A percentile compares a stretch with the other conserved stretches of the same genome.
These are phyloP conservation scores for Backusella psychrophila DNA, from an alignment of 192 early-diverging fungal genomes.

Conservation along the genomic window DNA sequence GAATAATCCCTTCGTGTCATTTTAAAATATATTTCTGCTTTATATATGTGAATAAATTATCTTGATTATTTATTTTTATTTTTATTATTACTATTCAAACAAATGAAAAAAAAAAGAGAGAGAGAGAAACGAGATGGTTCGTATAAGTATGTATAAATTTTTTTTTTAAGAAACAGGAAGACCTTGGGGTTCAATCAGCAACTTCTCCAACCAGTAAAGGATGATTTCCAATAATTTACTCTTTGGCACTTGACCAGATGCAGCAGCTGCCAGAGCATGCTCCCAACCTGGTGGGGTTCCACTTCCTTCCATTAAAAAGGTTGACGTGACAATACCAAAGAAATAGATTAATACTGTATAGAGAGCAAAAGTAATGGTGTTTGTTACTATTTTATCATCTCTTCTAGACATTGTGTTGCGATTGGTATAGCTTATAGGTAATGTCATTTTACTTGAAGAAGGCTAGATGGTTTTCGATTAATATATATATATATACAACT, in stretches of 20 bases:
- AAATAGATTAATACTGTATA: slow-evolving; percentile 47
- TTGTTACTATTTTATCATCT: slow-evolving; percentile 41
- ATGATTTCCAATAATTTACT: slow-evolving; percentile 35
- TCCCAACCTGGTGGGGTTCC: slow-evolving; percentile 25
- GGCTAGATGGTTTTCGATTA: not conserved
- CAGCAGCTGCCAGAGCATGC: slow-evolving; percentile 28
- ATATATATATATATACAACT: not conserved
- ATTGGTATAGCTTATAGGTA: not conserved
- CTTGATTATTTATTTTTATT: not conserved
- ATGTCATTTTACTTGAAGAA: not conserved
- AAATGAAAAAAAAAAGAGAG: not conserved
- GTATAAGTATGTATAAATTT: not conserved
- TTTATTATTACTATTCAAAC: not conserved
- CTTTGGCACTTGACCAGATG: slow-evolving; percentile 16
- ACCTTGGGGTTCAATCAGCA: slow-evolving; percentile 32
- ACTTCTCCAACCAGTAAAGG: slow-evolving; percentile 37
- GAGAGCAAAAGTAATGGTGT: slow-evolving; percentile 43
- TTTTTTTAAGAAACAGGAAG: slow-evolving; percentile 18
- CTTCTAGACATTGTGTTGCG: slow-evolving; percentile 13
- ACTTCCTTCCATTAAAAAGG: slow-evolving; percentile 42
- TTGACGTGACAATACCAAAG: slow-evolving; percentile 48
- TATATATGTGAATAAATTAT: not conserved
- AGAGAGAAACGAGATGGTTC: not conserved
- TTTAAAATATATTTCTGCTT: not conserved
- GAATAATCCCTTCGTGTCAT: not conserved